phyloP scores from a whole-genome alignment of 2,329 filamentous ascomycete species.

The Cadophora sp. region DNA sequence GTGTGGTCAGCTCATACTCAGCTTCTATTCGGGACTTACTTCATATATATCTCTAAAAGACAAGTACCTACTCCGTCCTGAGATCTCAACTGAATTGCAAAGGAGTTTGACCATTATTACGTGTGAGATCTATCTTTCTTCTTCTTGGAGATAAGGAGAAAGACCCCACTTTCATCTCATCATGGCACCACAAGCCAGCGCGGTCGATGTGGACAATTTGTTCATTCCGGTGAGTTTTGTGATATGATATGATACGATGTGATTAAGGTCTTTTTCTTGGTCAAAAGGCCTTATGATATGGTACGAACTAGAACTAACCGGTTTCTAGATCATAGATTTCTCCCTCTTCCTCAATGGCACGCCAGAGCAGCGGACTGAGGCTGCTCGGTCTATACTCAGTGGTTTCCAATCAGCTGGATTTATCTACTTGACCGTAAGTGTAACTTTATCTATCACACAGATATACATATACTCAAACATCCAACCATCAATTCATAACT shows the following conservation, averaged over 20 bases:
- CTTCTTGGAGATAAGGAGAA: no score
- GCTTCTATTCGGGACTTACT: not conserved
- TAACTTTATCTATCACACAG: not conserved
- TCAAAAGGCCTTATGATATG: no score
- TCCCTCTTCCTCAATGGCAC: conserved; percentile 71
- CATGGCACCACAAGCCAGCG: conserved; percentile 41
- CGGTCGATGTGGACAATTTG: conserved; percentile 58
- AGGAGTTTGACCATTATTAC: not conserved
- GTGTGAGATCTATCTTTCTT: not conserved
- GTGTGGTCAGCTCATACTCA: conserved; percentile 5
- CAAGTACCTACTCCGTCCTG: not conserved
- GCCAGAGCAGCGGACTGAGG: conserved; percentile 63
- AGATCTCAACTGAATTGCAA: not conserved
- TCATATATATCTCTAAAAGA: conserved; percentile 7
- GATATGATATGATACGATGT: not conserved
- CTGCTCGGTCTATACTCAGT: conserved; percentile 74
- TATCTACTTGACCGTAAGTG: conserved; percentile 72
- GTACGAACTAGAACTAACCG: conserved; percentile 10
- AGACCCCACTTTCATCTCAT: conserved; percentile 15
- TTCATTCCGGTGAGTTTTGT: conserved; percentile 58
- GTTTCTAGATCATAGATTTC: conserved; percentile 76
- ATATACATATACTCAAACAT: no score
- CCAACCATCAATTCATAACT: no score
- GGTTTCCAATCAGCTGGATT: conserved; percentile 90
- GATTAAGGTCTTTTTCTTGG: not conserved